Percentiles rank a stretch among this genome's conserved stretches.
Conservation (phyloP, 129 eudicot species). For the Escallonia rubra region DNA sequence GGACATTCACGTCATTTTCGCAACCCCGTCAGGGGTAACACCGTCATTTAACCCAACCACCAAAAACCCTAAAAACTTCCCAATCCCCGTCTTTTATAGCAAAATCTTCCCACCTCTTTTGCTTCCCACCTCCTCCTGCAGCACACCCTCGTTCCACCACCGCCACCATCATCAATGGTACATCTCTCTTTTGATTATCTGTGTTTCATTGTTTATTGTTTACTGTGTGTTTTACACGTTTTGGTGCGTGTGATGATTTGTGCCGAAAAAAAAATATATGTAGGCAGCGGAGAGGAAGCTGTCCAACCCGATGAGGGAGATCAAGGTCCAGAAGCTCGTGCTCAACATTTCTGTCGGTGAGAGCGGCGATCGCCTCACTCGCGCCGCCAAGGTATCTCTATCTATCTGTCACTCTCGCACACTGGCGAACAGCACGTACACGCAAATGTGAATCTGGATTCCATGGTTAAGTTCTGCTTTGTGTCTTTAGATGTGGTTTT, state of each 20-base stretch:
- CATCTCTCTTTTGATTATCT: constrained; percentile 2
- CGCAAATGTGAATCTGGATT: no score
- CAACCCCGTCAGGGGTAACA: no score
- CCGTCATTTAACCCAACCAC: no score
- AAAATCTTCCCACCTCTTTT: neutral
- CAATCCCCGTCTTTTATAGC: no score
- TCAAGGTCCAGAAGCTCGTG: constrained; percentile 49
- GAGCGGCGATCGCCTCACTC: constrained; percentile 55
- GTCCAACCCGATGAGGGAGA: constrained; percentile 44
- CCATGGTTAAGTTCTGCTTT: no score
- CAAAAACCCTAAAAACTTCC: no score
- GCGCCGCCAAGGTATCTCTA: constrained; percentile 36
- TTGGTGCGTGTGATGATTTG: neutral
- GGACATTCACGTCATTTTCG: no score
- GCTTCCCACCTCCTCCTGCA: neutral
- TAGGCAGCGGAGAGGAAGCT: constrained; percentile 47
- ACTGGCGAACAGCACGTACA: no score
- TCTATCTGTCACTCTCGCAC: neutral
- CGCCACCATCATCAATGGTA: neutral
- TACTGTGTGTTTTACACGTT: no score
- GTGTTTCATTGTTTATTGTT: neutral
- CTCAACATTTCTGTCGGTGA: constrained; percentile 51
- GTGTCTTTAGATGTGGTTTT: no score
- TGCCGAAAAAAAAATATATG: no score
- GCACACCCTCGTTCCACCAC: neutral